Base-by-base conservation (phyloP, 106 monocot genomes). In the Phalaenopsis equestris region DNA sequence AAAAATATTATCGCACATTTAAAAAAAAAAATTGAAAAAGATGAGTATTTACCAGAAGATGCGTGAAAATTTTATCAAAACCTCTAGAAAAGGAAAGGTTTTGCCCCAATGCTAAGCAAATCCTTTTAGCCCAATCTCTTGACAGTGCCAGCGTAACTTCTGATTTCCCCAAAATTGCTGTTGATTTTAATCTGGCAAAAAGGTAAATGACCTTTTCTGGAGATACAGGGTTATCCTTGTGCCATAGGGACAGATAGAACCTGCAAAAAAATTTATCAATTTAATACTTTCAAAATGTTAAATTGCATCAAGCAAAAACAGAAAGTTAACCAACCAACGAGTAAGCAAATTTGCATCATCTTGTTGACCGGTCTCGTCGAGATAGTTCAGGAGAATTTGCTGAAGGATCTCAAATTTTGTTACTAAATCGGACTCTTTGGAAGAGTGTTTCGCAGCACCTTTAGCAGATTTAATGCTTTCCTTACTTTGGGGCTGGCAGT, bases 161-260 rank as follows among this genome's bases (percentile, higher is more conserved):
- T 77, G 84, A 84, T 79, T 92, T 93, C 67, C 91, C 83, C 81
- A 99, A 81, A 82, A 95, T 86, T 84, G 84, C 73, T 83, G 91
- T 99, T 75, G 93, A 84, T 84, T 93, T 91, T 67, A 99, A 73
- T 86, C 93, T 93, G 75, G 95, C 85, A 78, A 95, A 79, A 83
- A 90, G 91, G 78, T 91, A 93, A 61, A 82, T 75, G 55, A 86
- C 82, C 72, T 76, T 93, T 56, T 95, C 91, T 79, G 88, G 84
- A 73, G 87, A 88, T 64, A 79, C 84, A 64, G 90, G 82, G 77
- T 86, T 89, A 81, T 93, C 93, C 84, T 99, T 99, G 80, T 93
- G 89, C 99, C 99, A 99, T 16, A 84, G 45, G 82, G 90, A 99
- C 48, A 95, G 89, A 81, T 99, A 90, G 77, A 95, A 99, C 99